Percentiles rank a stretch among this genome's conserved stretches.
These are phyloP conservation scores for Monilinia vaccinii-corymbosi DNA, from an alignment of 2,329 filamentous ascomycete species.

Conservation along the genomic window DNA sequence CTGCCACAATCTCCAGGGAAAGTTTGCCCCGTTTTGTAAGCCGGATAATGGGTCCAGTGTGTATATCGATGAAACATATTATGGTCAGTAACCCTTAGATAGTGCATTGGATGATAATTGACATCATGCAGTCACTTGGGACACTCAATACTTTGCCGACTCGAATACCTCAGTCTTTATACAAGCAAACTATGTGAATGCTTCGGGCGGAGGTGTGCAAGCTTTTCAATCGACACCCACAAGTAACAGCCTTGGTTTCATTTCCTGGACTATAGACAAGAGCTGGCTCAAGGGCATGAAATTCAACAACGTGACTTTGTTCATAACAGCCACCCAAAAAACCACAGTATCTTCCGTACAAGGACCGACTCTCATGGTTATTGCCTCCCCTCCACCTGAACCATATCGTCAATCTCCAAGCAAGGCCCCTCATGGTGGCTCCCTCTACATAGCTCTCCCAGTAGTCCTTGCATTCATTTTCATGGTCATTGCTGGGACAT, in stretches of 20 bases:
- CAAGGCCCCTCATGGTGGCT: slow-evolving; percentile 18
- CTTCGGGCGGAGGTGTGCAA: slow-evolving; percentile 20
- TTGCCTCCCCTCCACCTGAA: slow-evolving; percentile 14
- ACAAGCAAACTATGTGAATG: slow-evolving; percentile 26
- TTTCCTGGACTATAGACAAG: slow-evolving; percentile 22
- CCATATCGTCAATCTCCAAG: slow-evolving; percentile 18
- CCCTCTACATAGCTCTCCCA: slow-evolving; percentile 27
- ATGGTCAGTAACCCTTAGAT: slow-evolving; percentile 14
- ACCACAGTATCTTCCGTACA: slow-evolving; percentile 9
- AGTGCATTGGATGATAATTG: not conserved
- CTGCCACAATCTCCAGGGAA: slow-evolving; percentile 24
- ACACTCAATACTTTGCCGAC: slow-evolving; percentile 19
- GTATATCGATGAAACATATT: slow-evolving; percentile 25
- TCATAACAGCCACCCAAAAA: slow-evolving; percentile 19
- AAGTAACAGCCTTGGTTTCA: slow-evolving; percentile 18
- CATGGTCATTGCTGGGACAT: slow-evolving; percentile 21
- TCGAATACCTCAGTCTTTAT: slow-evolving; percentile 23
- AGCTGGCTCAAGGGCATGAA: slow-evolving; percentile 18
- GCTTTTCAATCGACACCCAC: slow-evolving; percentile 23
- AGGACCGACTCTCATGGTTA: slow-evolving; percentile 23
- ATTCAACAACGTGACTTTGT: slow-evolving; percentile 25
- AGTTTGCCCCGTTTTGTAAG: slow-evolving; percentile 26
- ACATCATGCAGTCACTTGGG: slow-evolving; percentile 26
- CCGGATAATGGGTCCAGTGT: slow-evolving; percentile 26
- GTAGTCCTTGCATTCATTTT: slow-evolving; percentile 22